phyloP scores from a whole-genome alignment of 169 alveolate species.

The Plasmodium blacklocki region DNA sequence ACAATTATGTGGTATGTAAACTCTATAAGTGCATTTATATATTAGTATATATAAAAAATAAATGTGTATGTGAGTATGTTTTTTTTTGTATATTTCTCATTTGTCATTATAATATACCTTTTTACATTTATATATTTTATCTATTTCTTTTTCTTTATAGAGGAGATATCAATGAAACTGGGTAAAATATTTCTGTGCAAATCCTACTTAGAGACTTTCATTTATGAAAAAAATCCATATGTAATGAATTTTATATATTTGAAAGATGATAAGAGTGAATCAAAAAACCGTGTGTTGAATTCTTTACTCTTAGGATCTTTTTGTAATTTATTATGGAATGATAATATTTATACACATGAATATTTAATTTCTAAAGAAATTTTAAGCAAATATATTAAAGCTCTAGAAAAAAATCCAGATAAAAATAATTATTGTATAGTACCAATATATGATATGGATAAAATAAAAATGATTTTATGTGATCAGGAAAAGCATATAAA shows the following conservation, averaged over 20 bases:
- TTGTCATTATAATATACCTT: not conserved
- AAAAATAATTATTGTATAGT: slow-evolving; percentile 67
- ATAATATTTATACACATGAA: slow-evolving; percentile 72
- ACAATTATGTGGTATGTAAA: slow-evolving; percentile 72
- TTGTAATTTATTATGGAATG: slow-evolving; percentile 69
- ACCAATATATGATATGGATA: slow-evolving; percentile 57
- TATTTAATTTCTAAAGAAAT: slow-evolving; percentile 74
- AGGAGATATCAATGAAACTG: slow-evolving; percentile 76
- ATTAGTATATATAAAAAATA: slow-evolving; percentile 2
- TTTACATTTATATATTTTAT: not conserved
- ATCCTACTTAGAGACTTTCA: slow-evolving; percentile 72
- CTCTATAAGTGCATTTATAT: not conserved
- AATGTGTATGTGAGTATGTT: not conserved
- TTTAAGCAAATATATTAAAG: slow-evolving; percentile 58
- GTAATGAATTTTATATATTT: slow-evolving; percentile 63
- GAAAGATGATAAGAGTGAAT: slow-evolving; percentile 68
- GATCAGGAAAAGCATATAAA: slow-evolving; percentile 70
- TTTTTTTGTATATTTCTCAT: not conserved
- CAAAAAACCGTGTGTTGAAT: slow-evolving; percentile 64
- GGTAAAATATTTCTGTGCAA: slow-evolving; percentile 69
- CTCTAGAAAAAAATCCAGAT: slow-evolving; percentile 72
- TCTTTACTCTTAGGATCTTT: slow-evolving; percentile 69
- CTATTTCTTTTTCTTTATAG: not conserved
- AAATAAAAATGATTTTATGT: slow-evolving; percentile 57
- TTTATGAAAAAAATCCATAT: slow-evolving; percentile 69